Percentiles rank a stretch among this genome's conserved stretches.
phyloP scores from a whole-genome alignment of 2,329 filamentous ascomycete genomes.

The Stagonosporopsis chrysanthemi region DNA sequence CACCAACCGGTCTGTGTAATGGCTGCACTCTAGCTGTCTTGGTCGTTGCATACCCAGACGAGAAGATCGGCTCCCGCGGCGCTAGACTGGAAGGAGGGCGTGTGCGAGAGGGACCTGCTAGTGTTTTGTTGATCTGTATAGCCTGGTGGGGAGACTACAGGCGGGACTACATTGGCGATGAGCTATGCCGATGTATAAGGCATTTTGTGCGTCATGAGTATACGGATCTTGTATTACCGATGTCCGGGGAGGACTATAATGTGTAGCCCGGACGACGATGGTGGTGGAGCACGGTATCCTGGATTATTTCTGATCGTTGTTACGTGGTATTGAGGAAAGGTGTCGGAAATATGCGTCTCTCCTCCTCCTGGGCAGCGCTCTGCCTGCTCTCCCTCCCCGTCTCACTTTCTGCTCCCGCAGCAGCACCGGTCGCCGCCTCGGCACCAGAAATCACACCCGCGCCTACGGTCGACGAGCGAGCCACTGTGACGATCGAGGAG shows the following conservation, averaged over 20 bases:
- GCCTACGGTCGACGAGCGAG: constrained; percentile 8
- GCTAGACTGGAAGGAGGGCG: neutral
- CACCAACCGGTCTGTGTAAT: neutral
- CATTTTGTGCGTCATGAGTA: constrained; percentile 2
- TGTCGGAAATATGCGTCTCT: constrained; percentile 20
- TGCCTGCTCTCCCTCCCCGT: constrained; percentile 21
- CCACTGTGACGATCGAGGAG: constrained; percentile 17
- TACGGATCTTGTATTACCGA: neutral
- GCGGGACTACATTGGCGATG: neutral
- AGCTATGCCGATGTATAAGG: neutral
- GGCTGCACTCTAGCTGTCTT: neutral
- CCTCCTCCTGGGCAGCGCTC: constrained; percentile 19
- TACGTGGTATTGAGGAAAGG: neutral
- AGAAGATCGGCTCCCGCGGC: neutral
- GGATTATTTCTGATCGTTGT: neutral
- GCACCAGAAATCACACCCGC: constrained; percentile 11
- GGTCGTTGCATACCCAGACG: neutral
- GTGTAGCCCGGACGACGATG: neutral
- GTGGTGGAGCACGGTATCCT: neutral
- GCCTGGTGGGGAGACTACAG: neutral
- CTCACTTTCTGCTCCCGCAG: constrained; percentile 19
- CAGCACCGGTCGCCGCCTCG: constrained; percentile 9
- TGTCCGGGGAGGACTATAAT: neutral
- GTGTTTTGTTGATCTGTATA: constrained; percentile 9
- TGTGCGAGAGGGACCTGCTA: neutral